phyloP scores from a whole-genome alignment of 257 asterid species.

The Apocynum venetum region DNA sequence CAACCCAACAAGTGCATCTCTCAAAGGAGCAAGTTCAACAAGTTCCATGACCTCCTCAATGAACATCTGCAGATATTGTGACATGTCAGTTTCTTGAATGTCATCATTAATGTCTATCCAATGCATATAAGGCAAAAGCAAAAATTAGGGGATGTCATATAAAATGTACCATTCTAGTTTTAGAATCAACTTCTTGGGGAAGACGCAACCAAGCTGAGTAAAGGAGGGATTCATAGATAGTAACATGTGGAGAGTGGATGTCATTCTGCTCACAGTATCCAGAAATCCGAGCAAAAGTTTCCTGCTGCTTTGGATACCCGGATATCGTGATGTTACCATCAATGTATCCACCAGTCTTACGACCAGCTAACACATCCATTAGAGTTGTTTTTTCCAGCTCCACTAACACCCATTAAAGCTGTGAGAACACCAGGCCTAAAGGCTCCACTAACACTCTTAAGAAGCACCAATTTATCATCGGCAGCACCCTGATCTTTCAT shows the following conservation, averaged over 20 bases:
- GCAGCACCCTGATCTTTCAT: constrained; percentile 59
- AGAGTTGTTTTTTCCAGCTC: constrained; percentile 84
- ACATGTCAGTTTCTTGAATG: not conserved
- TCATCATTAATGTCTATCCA: not conserved
- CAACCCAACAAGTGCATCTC: constrained; percentile 58
- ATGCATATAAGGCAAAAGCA: not conserved
- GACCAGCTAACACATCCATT: constrained; percentile 76
- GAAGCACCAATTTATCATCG: constrained; percentile 48
- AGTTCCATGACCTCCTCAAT: constrained; percentile 79
- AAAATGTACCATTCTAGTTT: constrained; percentile 39
- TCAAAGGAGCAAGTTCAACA: constrained; percentile 56
- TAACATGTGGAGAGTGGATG: constrained; percentile 75
- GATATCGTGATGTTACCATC: constrained; percentile 60
- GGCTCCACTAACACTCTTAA: constrained; percentile 71
- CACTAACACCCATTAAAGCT: constrained; percentile 85
- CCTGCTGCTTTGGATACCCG: constrained; percentile 68
- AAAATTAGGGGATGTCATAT: not conserved
- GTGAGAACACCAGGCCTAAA: constrained; percentile 84
- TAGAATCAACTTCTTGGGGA: constrained; percentile 45
- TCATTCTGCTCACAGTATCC: constrained; percentile 86
- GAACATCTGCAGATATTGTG: constrained; percentile 43
- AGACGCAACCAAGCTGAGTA: constrained; percentile 76
- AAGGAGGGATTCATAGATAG: constrained; percentile 63
- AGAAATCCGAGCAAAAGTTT: constrained; percentile 64
- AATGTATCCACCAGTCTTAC: constrained; percentile 82